Conservation (phyloP, 2,329 filamentous ascomycete species). For the Elsinoe arachidis region DNA sequence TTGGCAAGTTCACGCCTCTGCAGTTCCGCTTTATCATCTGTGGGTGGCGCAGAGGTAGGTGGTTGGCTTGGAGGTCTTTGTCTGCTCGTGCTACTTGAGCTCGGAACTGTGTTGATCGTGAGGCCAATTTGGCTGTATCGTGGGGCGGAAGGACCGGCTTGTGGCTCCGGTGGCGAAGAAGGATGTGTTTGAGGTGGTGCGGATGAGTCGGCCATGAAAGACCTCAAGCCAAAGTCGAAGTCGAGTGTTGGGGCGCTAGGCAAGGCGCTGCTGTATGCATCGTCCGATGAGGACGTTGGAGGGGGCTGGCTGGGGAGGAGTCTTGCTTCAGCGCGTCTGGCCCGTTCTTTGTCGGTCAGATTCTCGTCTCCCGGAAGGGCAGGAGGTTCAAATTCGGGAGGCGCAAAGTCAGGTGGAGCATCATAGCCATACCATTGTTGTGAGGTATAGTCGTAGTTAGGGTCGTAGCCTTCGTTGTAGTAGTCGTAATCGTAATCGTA, state of each 20-base stretch:
- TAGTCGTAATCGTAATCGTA: slow-evolving; percentile 9
- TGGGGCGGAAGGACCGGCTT: slow-evolving; percentile 37
- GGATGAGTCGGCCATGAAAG: neutral
- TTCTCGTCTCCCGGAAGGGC: slow-evolving; percentile 50
- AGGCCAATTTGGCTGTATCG: slow-evolving; percentile 19
- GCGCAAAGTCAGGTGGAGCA: slow-evolving; percentile 1
- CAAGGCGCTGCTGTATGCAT: neutral
- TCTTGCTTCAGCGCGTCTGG: slow-evolving; percentile 67
- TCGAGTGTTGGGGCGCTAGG: slow-evolving; percentile 10
- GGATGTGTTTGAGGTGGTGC: neutral
- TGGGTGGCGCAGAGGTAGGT: slow-evolving; percentile 20
- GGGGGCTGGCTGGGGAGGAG: slow-evolving; percentile 75
- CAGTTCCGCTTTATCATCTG: slow-evolving; percentile 73
- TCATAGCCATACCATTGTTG: slow-evolving; percentile 24
- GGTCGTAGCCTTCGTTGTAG: slow-evolving; percentile 9
- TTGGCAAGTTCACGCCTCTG: slow-evolving; percentile 42
- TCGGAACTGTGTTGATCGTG: neutral
- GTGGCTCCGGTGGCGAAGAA: slow-evolving; percentile 18
- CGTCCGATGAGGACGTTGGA: slow-evolving; percentile 19
- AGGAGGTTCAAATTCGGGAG: slow-evolving; percentile 38
- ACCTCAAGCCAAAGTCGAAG: neutral
- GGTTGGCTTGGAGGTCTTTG: slow-evolving; percentile 10
- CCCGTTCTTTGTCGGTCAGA: slow-evolving; percentile 72
- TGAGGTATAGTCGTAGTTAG: slow-evolving; percentile 30
- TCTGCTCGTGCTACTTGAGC: neutral